Evolutionary conservation across 768 basidiomycete genomes (phyloP).

Genomic region (Naganishia vaughanmartiniae): DNA sequence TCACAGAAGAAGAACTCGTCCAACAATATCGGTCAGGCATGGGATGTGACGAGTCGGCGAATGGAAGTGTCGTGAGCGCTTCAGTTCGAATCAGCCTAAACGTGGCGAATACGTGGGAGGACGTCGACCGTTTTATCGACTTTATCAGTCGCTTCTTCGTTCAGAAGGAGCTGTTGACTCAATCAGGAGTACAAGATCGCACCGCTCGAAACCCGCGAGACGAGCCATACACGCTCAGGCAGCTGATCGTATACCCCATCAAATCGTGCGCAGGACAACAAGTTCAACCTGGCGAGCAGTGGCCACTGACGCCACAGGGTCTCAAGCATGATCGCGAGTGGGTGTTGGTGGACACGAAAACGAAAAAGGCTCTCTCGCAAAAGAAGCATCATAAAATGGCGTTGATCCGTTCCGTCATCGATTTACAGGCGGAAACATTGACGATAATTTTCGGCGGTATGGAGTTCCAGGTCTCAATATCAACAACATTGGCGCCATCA

Average conservation of each 20-base stretch:
- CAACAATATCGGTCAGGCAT: constrained; percentile 27
- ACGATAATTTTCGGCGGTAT: constrained; percentile 28
- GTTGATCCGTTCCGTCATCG: constrained; percentile 33
- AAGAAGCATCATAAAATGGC: constrained; percentile 41
- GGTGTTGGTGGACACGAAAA: constrained; percentile 35
- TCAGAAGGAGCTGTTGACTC: background rate
- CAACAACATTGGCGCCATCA: background rate
- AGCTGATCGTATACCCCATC: constrained; percentile 38
- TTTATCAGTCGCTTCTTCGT: constrained; percentile 39
- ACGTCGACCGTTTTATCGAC: constrained; percentile 34
- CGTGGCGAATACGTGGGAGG: constrained; percentile 34
- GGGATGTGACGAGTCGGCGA: constrained; percentile 39
- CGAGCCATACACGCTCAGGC: background rate
- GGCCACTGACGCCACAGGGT: constrained; percentile 36
- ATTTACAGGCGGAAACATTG: constrained; percentile 7
- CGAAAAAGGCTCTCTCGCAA: constrained; percentile 35
- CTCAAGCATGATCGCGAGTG: constrained; percentile 40
- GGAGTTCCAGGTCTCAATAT: constrained; percentile 32
- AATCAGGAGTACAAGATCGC: too few relatives aligned
- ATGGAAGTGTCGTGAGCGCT: constrained; percentile 6
- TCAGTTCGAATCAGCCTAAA: constrained; percentile 36
- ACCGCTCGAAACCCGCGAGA: too few relatives aligned
- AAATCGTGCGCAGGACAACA: constrained; percentile 40
- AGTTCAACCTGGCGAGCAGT: constrained; percentile 3
- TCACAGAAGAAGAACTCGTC: constrained; percentile 33